These are phyloP conservation scores for Niebla homalea DNA, from an alignment of 495 filamentous ascomycete genomes.

Conservation along the genomic window DNA sequence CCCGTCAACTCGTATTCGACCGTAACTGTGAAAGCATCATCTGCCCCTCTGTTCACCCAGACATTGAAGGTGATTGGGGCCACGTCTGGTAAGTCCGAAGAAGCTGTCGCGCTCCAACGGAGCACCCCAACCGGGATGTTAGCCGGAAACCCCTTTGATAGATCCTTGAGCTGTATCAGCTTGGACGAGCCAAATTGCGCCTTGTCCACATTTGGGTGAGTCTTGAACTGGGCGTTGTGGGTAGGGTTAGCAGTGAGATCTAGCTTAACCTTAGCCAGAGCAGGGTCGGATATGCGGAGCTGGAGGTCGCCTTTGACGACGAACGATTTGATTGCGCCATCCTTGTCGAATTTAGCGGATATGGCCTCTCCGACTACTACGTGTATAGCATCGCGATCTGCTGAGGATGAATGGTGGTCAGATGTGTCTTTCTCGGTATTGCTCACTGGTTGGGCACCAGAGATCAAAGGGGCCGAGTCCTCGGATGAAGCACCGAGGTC, in stretches of 20 bases:
- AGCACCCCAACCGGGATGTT: conserved; percentile 83
- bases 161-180: conserved; percentile 73
- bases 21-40: conserved; percentile 67
- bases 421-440: conserved; percentile 42
- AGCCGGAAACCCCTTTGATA: conserved; percentile 71
- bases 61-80: conserved; percentile 86
- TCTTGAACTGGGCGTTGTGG: conserved; percentile 74
- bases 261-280: conserved; percentile 79
- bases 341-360: conserved; percentile 70
- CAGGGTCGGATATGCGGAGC: conserved; percentile 73
- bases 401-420: conserved; percentile 46
- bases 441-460: conserved; percentile 44
- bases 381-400: conserved; percentile 70
- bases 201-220: conserved; percentile 91
- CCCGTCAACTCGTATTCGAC: conserved; percentile 88
- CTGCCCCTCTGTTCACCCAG: conserved; percentile 80
- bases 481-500: conserved; percentile 69
- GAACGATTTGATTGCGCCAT: conserved; percentile 70
- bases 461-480: conserved; percentile 63
- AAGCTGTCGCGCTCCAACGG: conserved; percentile 69
- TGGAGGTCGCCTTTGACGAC: conserved; percentile 83
- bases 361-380: conserved; percentile 79
- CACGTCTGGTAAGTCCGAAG: conserved; percentile 56
- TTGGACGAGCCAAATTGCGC: conserved; percentile 63
- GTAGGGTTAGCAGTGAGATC: conserved; percentile 59